phyloP scores from a whole-genome alignment of 176 grass and related monocot species.

The Oryza coarctata region DNA sequence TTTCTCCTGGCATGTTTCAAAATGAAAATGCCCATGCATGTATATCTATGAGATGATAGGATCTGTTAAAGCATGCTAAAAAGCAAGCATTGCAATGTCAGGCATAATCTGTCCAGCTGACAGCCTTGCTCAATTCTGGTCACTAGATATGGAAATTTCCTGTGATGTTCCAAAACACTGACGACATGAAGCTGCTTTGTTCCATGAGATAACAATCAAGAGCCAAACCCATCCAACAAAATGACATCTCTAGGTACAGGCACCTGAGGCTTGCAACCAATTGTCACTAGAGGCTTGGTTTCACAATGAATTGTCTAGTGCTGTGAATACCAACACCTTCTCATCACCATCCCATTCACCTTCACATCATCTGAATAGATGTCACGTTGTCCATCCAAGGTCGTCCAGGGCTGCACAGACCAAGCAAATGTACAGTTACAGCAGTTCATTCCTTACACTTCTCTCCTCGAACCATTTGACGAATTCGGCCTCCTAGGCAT shows the following conservation, averaged over 20 bases:
- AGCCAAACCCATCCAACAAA: conserved; percentile 25
- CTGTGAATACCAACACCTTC: conserved; percentile 1
- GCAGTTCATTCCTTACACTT: conserved; percentile 38
- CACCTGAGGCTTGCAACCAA: background rate
- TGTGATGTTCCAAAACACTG: conserved; percentile 19
- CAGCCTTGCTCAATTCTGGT: conserved; percentile 24
- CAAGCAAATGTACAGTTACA: conserved; percentile 21
- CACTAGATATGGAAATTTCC: background rate
- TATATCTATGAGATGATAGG: conserved; percentile 35
- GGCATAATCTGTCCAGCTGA: conserved; percentile 21
- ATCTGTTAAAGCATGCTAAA: conserved; percentile 17
- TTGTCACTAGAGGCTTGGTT: background rate
- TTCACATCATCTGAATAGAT: conserved; percentile 17
- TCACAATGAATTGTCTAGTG: background rate
- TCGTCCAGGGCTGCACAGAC: background rate
- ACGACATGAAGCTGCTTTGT: background rate
- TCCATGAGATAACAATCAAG: conserved; percentile 9
- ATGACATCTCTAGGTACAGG: background rate
- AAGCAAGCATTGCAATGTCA: conserved; percentile 31
- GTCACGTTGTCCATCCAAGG: conserved; percentile 13
- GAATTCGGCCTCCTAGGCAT: conserved; percentile 60
- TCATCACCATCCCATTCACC: background rate
- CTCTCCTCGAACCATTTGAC: conserved; percentile 66
- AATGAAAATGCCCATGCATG: conserved; percentile 46
- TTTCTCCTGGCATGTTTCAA: conserved; percentile 46